Evolutionary conservation across 1,284 basidiomycete genomes (phyloP).

Genomic region (Heterobasidion occidentale): DNA sequence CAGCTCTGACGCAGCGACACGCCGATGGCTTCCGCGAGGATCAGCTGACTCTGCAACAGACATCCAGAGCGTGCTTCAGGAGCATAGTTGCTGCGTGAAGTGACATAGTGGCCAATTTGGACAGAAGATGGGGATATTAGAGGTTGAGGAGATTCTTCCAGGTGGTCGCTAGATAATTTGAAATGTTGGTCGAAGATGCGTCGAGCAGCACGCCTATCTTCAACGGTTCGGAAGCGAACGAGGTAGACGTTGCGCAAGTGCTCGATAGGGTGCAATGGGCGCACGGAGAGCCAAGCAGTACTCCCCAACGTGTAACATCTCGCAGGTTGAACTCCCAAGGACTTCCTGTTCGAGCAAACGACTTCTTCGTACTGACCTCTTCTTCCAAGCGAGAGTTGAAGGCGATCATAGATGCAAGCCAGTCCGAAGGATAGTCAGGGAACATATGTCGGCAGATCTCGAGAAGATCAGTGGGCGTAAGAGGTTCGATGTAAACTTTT

Average conservation of each 20-base stretch:
- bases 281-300: slow-evolving; percentile 38
- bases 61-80: slow-evolving; percentile 30
- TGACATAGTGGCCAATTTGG: slow-evolving; percentile 66
- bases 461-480: slow-evolving; percentile 74
- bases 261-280: slow-evolving; percentile 48
- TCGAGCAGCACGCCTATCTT: slow-evolving; percentile 60
- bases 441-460: slow-evolving; percentile 77
- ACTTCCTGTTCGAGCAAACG: slow-evolving; percentile 78
- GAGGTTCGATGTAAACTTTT: slow-evolving; percentile 91
- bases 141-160: slow-evolving; percentile 32
- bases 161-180: slow-evolving; percentile 22
- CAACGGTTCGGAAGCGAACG: slow-evolving; percentile 73
- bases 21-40: slow-evolving; percentile 70
- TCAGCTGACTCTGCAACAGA: slow-evolving; percentile 59
- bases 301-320: slow-evolving; percentile 89
- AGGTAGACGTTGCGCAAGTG: slow-evolving; percentile 74
- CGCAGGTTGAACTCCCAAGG: slow-evolving; percentile 99
- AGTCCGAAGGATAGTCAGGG: slow-evolving; percentile 45
- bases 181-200: slow-evolving; percentile 63
- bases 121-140: slow-evolving; percentile 45
- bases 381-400: slow-evolving; percentile 77
- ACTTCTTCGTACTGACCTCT: slow-evolving; percentile 57
- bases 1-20: slow-evolving; percentile 75
- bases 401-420: slow-evolving; percentile 73
- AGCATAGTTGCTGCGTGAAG: slow-evolving; percentile 38